These are phyloP conservation scores for Cucumis sativus DNA, from an alignment of 306 rosid species.

Conservation along the genomic window DNA sequence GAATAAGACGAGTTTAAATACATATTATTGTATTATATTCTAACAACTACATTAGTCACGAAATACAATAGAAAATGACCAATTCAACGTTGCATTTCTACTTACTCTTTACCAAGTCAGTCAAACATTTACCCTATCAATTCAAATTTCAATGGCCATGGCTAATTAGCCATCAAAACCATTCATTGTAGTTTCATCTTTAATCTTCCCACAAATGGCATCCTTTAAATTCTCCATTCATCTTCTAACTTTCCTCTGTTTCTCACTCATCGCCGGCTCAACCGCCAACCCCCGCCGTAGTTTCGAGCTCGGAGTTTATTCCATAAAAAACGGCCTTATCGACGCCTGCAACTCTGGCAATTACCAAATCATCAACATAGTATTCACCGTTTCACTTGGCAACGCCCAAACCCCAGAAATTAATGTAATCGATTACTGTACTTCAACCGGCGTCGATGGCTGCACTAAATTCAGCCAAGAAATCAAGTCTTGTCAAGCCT, in stretches of 20 bases:
- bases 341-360: slow-evolving; percentile 8
- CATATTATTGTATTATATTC: too few relatives aligned
- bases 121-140: too few relatives aligned
- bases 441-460: background rate
- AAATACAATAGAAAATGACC: too few relatives aligned
- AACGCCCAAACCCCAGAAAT: background rate
- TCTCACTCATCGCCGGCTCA: background rate
- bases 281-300: background rate
- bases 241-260: background rate
- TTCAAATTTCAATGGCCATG: too few relatives aligned
- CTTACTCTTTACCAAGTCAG: too few relatives aligned
- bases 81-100: too few relatives aligned
- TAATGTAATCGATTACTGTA: background rate
- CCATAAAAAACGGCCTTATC: background rate
- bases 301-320: background rate
- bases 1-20: too few relatives aligned
- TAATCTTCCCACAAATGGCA: background rate
- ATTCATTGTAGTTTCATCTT: background rate
- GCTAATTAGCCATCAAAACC: too few relatives aligned
- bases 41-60: too few relatives aligned
- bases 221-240: background rate
- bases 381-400: background rate
- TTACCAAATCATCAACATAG: slow-evolving; percentile 12
- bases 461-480: slow-evolving; percentile 1
- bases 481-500: slow-evolving; percentile 10